phyloP scores from a whole-genome alignment of 2,329 filamentous ascomycete species.

The Cladophialophora yegresii region DNA sequence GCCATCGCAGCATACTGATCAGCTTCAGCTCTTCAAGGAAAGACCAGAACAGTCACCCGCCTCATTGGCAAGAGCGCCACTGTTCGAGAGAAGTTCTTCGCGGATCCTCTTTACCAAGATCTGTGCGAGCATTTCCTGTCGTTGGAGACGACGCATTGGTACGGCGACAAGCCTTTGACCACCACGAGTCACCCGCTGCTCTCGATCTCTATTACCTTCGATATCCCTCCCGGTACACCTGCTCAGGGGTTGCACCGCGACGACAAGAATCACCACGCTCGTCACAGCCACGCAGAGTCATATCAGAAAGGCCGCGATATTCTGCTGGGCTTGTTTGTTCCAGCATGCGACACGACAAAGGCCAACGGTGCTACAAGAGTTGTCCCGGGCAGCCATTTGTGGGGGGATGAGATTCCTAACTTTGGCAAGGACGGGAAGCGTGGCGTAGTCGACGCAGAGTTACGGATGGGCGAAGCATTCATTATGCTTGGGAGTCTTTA shows the following conservation, averaged over 20 bases:
- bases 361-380: slow-evolving; percentile 45
- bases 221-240: slow-evolving; percentile 40
- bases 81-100: slow-evolving; percentile 44
- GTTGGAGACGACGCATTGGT: slow-evolving; percentile 43
- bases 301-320: slow-evolving; percentile 42
- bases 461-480: slow-evolving; percentile 44
- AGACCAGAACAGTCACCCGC: slow-evolving; percentile 43
- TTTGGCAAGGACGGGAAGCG: slow-evolving; percentile 39
- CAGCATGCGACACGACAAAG: slow-evolving; percentile 41
- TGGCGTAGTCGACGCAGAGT: slow-evolving; percentile 41
- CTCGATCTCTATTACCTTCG: slow-evolving; percentile 45
- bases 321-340: slow-evolving; percentile 44
- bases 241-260: slow-evolving; percentile 45
- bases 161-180: slow-evolving; percentile 38
- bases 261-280: slow-evolving; percentile 46
- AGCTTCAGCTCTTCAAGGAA: slow-evolving; percentile 39
- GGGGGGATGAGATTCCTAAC: slow-evolving; percentile 44
- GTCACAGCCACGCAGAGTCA: slow-evolving; percentile 35
- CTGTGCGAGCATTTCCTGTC: slow-evolving; percentile 43
- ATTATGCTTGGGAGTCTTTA: slow-evolving; percentile 46
- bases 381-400: slow-evolving; percentile 45
- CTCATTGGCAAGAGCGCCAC: slow-evolving; percentile 43
- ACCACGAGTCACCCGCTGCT: slow-evolving; percentile 43
- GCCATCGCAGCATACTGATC: slow-evolving; percentile 1
- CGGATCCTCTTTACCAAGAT: slow-evolving; percentile 40